These are phyloP conservation scores for Trichophyton benhamiae DNA, from an alignment of 2,329 filamentous ascomycete genomes.

Conservation along the genomic window DNA sequence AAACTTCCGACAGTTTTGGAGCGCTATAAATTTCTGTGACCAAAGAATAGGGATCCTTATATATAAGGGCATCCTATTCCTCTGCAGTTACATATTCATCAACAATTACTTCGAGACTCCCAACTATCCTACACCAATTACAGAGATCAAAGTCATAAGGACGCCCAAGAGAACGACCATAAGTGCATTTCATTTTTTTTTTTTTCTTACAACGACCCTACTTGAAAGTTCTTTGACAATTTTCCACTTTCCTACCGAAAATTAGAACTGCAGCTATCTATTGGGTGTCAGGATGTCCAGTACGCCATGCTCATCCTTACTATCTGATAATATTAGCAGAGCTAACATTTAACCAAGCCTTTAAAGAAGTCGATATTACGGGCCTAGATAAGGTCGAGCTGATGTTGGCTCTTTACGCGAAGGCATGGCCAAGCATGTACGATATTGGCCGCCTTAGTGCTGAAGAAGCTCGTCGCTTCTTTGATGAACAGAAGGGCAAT, in stretches of 20 bases:
- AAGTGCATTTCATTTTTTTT: not conserved
- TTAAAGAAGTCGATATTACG: not conserved
- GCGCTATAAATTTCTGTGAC: not conserved
- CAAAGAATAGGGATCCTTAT: not conserved
- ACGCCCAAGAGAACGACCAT: not conserved
- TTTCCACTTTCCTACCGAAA: not conserved
- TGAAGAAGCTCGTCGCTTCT: not conserved
- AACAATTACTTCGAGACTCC: not conserved
- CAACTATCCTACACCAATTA: not conserved
- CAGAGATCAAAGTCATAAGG: not conserved
- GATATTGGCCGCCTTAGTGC: not conserved
- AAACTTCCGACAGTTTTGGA: too few species aligned
- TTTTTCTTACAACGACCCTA: not conserved
- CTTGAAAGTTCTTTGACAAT: not conserved
- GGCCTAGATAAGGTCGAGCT: not conserved
- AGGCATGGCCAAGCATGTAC: not conserved
- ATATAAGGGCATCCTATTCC: not conserved
- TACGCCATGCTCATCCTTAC: not conserved
- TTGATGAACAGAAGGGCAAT: not conserved
- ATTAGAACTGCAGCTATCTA: not conserved
- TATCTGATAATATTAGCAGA: not conserved
- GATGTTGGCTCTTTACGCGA: not conserved
- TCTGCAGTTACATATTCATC: not conserved
- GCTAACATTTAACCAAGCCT: not conserved
- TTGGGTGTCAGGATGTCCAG: not conserved